These are phyloP conservation scores for Penicillium sp. DNA, from an alignment of 2,329 filamentous ascomycete species.

Conservation along the genomic window DNA sequence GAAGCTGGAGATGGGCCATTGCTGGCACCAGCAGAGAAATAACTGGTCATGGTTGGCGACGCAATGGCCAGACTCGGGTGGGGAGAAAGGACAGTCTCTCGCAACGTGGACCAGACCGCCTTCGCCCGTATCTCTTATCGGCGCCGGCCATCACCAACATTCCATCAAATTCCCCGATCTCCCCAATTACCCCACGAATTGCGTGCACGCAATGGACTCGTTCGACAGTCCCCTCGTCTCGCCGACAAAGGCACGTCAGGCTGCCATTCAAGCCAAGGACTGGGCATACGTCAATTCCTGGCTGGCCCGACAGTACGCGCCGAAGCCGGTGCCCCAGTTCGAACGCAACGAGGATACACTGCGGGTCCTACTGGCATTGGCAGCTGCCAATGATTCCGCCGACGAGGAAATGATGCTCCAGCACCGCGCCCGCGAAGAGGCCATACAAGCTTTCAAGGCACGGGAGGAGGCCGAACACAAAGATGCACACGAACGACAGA, in stretches of 20 bases:
- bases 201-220: conserved; percentile 11
- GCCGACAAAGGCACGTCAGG: conserved; percentile 65
- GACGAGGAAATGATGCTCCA: conserved; percentile 40
- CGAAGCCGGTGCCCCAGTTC: conserved; percentile 65
- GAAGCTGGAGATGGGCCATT: conserved; percentile 28
- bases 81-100: conserved; percentile 24
- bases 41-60: conserved; percentile 34
- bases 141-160: not conserved
- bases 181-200: not conserved
- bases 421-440: conserved; percentile 39
- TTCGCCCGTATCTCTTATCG: conserved; percentile 22
- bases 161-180: not conserved
- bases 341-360: conserved; percentile 86
- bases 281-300: conserved; percentile 86
- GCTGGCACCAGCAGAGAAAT: conserved; percentile 29
- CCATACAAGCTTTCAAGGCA: conserved; percentile 31
- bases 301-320: conserved; percentile 68
- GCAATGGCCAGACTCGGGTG: conserved; percentile 13
- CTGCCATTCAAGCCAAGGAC: conserved; percentile 79
- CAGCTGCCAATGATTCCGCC: conserved; percentile 71
- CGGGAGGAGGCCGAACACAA: conserved; percentile 28
- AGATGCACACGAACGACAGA: conserved; percentile 28
- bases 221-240: conserved; percentile 53
- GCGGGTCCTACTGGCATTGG: conserved; percentile 68
- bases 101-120: conserved; percentile 18